A percentile compares a stretch with the other conserved stretches of the same genome.
phyloP scores from a whole-genome alignment of 108 stramenopile genomes.

The Pseudonitzschia multiseries region DNA sequence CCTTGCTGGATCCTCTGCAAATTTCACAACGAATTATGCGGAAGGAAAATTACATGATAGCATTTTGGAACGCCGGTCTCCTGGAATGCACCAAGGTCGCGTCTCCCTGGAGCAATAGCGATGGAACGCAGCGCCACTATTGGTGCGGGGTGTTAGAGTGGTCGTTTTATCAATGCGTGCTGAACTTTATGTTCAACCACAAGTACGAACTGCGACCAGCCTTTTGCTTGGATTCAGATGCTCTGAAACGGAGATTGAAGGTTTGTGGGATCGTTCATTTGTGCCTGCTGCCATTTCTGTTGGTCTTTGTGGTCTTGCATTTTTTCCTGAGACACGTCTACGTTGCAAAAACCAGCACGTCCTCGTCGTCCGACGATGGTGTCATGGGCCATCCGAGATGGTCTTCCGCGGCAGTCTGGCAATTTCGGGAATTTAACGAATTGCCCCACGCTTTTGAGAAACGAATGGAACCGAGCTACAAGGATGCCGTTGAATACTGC shows the following conservation, averaged over 20 bases:
- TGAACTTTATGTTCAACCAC: constrained; percentile 98
- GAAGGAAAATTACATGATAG: constrained; percentile 94
- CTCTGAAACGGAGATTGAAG: constrained; percentile 75
- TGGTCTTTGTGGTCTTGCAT: constrained; percentile 91
- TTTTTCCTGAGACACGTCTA: constrained; percentile 94
- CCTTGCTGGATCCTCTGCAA: constrained; percentile 54
- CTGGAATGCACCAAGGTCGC: constrained; percentile 28
- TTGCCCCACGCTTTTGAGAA: constrained; percentile 89
- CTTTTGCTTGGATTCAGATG: constrained; percentile 79
- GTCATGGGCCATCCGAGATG: constrained; percentile 95
- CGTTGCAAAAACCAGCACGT: constrained; percentile 84
- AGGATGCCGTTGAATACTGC: constrained; percentile 82
- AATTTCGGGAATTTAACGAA: constrained; percentile 97
- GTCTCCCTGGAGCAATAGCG: constrained; percentile 15
- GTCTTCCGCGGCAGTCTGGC: constrained; percentile 86
- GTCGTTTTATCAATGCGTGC: constrained; percentile 86
- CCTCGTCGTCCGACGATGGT: constrained; percentile 9
- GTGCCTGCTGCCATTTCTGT: constrained; percentile 90
- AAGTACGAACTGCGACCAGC: constrained; percentile 85
- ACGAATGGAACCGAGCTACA: constrained; percentile 80
- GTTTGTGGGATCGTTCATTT: constrained; percentile 88
- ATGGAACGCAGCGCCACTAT: constrained; percentile 50
- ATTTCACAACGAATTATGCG: constrained; percentile 92
- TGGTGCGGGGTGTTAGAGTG: constrained; percentile 52
- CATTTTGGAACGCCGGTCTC: constrained; percentile 84